These are phyloP conservation scores for Sparassis latifolia DNA, from an alignment of 1,284 basidiomycete genomes.

Conservation along the genomic window DNA sequence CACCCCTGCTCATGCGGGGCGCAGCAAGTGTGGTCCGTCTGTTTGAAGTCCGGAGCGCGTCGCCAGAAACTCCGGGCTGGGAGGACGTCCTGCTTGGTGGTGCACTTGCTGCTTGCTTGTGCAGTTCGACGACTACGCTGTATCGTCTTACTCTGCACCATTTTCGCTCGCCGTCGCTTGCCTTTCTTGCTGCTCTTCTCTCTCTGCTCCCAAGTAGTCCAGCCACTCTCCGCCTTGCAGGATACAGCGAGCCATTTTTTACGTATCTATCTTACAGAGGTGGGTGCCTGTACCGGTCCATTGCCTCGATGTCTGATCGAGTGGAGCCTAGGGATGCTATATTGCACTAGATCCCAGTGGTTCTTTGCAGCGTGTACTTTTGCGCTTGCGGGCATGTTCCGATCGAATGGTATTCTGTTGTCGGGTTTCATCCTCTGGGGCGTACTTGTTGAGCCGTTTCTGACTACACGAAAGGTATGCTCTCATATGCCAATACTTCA, in stretches of 20 bases:
- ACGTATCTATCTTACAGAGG: constrained; percentile 76
- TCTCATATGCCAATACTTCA: not conserved
- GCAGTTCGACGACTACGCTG: constrained; percentile 46
- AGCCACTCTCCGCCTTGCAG: constrained; percentile 59
- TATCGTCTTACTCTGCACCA: constrained; percentile 57
- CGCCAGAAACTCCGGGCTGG: constrained; percentile 1
- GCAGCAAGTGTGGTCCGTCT: constrained; percentile 22
- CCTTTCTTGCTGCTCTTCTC: constrained; percentile 56
- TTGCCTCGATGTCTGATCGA: constrained; percentile 2
- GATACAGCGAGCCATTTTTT: constrained; percentile 85
- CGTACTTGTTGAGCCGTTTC: constrained; percentile 45
- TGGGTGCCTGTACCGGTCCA: constrained; percentile 18
- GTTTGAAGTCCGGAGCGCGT: not conserved
- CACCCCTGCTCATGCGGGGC: constrained; percentile 48
- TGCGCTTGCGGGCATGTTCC: constrained; percentile 58
- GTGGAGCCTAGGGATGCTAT: constrained; percentile 49
- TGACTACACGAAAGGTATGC: constrained; percentile 31
- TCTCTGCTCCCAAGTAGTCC: constrained; percentile 83
- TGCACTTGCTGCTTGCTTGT: constrained; percentile 35
- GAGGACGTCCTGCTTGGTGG: constrained; percentile 29
- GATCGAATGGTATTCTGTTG: constrained; percentile 81
- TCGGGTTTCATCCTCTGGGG: constrained; percentile 74
- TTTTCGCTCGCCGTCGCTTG: constrained; percentile 46
- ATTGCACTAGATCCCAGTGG: constrained; percentile 44
- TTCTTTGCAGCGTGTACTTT: constrained; percentile 55